Evolutionary conservation across 192 early-diverging fungal genomes (phyloP).

Genomic region (Lobosporangium transversale): DNA sequence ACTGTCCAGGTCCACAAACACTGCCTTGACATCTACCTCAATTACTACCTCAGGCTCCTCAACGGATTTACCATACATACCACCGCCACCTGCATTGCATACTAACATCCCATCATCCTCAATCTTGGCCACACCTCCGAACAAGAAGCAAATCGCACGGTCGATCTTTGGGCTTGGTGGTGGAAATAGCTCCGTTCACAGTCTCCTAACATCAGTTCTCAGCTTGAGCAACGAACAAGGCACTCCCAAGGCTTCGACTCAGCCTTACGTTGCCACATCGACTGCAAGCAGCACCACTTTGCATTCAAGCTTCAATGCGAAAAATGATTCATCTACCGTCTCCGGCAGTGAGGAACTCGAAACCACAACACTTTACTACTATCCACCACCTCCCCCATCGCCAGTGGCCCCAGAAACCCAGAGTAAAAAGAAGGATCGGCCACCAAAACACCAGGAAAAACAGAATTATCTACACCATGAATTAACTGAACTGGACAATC

Average conservation of each 20-base stretch:
- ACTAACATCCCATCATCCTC: background rate
- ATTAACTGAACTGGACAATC: background rate
- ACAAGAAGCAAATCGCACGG: background rate
- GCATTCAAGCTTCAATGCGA: no score
- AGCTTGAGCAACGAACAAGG: background rate
- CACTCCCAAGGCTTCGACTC: background rate
- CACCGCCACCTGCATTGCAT: background rate
- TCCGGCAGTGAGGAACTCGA: background rate
- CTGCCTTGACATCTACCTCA: background rate
- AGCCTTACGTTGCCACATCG: no score
- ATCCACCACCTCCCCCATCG: background rate
- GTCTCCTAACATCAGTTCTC: background rate
- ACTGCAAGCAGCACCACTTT: no score
- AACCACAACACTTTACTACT: constrained; percentile 3
- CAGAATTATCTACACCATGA: background rate
- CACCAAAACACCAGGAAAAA: background rate
- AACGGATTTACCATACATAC: background rate
- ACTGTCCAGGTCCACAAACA: background rate
- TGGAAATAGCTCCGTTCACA: background rate
- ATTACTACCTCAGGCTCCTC: background rate
- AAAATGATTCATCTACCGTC: no score
- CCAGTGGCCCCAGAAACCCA: background rate
- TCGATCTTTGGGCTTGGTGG: background rate
- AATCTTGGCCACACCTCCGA: background rate
- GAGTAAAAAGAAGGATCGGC: background rate